phyloP scores from a whole-genome alignment of 345 rosid genomes.

The Citrus inodora region DNA sequence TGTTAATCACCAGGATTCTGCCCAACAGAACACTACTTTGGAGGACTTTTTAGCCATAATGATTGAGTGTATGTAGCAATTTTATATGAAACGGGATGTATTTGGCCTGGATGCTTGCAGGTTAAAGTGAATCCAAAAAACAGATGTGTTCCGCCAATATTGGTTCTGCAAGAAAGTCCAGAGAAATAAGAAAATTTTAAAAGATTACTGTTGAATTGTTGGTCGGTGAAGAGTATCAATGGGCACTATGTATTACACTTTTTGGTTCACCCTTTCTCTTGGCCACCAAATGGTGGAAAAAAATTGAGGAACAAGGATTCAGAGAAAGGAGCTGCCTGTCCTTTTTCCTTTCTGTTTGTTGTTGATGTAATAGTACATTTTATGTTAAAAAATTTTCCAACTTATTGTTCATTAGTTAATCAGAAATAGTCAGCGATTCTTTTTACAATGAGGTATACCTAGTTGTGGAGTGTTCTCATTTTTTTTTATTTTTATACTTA shows the following conservation, averaged over 20 bases:
- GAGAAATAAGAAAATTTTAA: neutral
- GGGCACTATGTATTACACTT: neutral
- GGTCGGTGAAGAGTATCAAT: neutral
- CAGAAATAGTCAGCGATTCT: neutral
- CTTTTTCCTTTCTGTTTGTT: neutral
- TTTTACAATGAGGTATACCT: neutral
- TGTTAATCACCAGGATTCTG: neutral
- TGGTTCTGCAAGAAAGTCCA: neutral
- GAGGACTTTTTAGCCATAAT: neutral
- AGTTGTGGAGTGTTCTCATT: neutral
- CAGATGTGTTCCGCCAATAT: neutral
- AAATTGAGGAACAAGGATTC: neutral
- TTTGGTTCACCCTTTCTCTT: neutral
- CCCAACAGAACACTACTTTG: neutral
- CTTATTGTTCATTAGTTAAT: neutral
- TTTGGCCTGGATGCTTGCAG: neutral
- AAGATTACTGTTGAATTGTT: neutral
- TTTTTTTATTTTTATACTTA: no score
- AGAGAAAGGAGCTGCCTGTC: neutral
- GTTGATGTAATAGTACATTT: neutral
- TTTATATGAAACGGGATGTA: neutral
- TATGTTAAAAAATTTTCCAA: neutral
- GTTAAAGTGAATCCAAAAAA: neutral
- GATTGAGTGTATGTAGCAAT: neutral
- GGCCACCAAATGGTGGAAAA: neutral